phyloP scores from a whole-genome alignment of 192 early-diverging fungal species.

The Coemansia sp. region DNA sequence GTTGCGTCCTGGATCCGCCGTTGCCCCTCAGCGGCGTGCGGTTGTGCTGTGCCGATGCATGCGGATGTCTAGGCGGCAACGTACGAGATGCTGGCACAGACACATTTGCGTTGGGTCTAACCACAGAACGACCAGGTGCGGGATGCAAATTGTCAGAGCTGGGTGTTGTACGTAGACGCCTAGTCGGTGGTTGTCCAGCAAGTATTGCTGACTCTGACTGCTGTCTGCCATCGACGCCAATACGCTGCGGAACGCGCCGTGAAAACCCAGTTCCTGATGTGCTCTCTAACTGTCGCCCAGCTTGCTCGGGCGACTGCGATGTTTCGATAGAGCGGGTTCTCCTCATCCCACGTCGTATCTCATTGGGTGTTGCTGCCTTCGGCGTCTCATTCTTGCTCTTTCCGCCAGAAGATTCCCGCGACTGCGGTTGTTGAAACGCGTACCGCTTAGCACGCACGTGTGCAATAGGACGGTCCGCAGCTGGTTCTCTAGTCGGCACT shows the following conservation, averaged over 20 bases:
- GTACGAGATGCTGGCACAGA: conserved; percentile 7
- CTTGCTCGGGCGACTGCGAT: conserved; percentile 5
- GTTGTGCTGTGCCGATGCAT: background rate
- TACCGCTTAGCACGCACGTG: conserved; percentile 23
- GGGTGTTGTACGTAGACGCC: conserved; percentile 5
- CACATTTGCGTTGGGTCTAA: background rate
- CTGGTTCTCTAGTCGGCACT: background rate
- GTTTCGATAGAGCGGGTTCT: conserved; percentile 21
- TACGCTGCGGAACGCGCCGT: conserved; percentile 11
- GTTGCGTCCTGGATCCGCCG: background rate
- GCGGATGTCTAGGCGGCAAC: conserved; percentile 4
- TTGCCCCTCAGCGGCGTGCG: background rate
- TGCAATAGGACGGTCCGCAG: conserved; percentile 15
- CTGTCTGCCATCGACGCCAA: conserved; percentile 18
- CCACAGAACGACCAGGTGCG: background rate
- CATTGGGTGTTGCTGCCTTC: background rate
- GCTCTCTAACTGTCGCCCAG: background rate
- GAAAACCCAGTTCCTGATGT: conserved; percentile 1
- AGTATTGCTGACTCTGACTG: conserved; percentile 25
- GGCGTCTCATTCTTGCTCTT: background rate
- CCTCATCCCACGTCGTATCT: conserved; percentile 14
- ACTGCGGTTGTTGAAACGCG: conserved; percentile 8
- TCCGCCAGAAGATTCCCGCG: background rate
- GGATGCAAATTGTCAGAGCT: background rate
- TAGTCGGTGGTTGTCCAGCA: background rate